A percentile compares a stretch with the other conserved stretches of the same genome.
Evolutionary conservation across 2,329 filamentous ascomycete genomes (phyloP).

Genomic region (Fusarium sp.): DNA sequence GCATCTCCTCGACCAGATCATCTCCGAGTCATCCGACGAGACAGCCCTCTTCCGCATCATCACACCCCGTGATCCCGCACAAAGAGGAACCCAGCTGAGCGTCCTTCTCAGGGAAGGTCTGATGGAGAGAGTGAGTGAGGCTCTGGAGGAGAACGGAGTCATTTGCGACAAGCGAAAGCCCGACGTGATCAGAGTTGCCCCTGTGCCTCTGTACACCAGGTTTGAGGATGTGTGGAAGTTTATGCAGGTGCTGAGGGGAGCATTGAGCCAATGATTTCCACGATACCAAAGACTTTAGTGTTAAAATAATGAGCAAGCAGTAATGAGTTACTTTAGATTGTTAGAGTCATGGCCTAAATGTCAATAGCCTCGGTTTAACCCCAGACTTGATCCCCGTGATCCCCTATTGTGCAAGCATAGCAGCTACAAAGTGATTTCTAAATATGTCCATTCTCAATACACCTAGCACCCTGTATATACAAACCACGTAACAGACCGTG

Average conservation of each 20-base stretch:
- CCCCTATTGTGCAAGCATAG: too few species aligned
- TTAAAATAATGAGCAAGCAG: conserved; percentile 9
- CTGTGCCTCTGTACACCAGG: conserved; percentile 85
- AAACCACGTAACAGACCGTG: too few species aligned
- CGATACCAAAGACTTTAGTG: conserved; percentile 1
- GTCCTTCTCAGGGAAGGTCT: conserved; percentile 75
- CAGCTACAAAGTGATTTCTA: too few species aligned
- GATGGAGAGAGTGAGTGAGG: conserved; percentile 74
- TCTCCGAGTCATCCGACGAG: conserved; percentile 46
- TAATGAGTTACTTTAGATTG: conserved; percentile 11
- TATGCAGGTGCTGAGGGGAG: conserved; percentile 55
- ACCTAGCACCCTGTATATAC: too few species aligned
- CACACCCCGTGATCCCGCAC: conserved; percentile 75
- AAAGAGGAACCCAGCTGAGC: conserved; percentile 84
- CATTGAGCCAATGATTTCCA: conserved; percentile 42
- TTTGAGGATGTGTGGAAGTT: conserved; percentile 76
- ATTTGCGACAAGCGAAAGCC: conserved; percentile 88
- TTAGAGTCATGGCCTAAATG: too few species aligned
- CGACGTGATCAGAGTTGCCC: conserved; percentile 85
- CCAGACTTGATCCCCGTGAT: too few species aligned
- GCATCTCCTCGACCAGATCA: conserved; percentile 66
- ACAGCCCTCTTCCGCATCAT: conserved; percentile 69
- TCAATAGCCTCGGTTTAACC: too few species aligned
- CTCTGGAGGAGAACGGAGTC: conserved; percentile 75
- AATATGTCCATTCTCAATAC: too few species aligned